Conservation (phyloP, 129 eudicot species). For the Heracleum sosnowskyi region DNA sequence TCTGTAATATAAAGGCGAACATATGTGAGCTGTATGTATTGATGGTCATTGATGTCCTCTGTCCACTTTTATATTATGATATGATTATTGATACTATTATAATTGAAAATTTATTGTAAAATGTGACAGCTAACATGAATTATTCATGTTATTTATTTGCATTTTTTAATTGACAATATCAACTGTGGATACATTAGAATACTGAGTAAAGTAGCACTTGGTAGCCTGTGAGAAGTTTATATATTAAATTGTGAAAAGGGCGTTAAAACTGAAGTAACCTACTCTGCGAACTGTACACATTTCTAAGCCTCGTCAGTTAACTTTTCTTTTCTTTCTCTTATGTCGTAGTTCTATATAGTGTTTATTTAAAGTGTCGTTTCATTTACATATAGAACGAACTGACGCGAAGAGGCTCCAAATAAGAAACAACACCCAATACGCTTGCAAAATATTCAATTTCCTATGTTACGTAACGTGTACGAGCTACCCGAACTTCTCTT, state of each 20-base stretch:
- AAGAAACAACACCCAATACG: background rate
- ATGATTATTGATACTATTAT: background rate
- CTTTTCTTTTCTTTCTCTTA: background rate
- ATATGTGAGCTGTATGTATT: background rate
- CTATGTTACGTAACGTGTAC: background rate
- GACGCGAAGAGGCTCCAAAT: background rate
- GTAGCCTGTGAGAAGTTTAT: background rate
- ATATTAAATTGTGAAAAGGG: background rate
- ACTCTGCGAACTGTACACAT: too few relatives aligned
- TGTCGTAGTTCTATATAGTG: background rate
- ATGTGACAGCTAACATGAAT: too few relatives aligned
- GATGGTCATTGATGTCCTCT: background rate
- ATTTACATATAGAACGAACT: slow-evolving; percentile 3
- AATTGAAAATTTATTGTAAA: too few relatives aligned
- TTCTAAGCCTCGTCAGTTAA: background rate
- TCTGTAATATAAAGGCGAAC: background rate
- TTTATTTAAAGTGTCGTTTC: background rate
- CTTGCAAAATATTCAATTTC: background rate
- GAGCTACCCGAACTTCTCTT: background rate
- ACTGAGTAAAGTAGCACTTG: background rate
- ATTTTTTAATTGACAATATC: background rate
- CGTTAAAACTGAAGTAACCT: background rate
- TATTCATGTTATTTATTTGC: too few relatives aligned
- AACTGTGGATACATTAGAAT: background rate
- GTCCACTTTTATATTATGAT: background rate